Evolutionary conservation across 345 rosid genomes (phyloP).

Genomic region (Salix udensis): DNA sequence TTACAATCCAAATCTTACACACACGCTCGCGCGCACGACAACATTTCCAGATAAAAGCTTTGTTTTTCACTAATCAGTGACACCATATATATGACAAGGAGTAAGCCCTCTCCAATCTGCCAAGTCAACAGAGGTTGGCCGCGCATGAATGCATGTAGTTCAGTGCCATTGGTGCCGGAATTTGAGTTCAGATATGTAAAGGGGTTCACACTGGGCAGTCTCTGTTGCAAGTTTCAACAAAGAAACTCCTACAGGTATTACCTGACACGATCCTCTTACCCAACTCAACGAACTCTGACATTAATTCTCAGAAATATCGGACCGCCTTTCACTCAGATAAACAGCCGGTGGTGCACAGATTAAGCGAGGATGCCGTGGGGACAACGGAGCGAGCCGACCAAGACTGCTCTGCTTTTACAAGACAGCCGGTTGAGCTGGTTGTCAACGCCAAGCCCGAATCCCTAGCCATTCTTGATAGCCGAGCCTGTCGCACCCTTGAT

Average conservation of each 20-base stretch:
- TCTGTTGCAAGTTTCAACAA: background rate
- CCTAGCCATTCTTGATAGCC: conserved; percentile 19
- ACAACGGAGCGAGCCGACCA: conserved; percentile 34
- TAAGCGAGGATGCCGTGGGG: conserved; percentile 27
- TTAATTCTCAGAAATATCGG: background rate
- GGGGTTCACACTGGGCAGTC: background rate
- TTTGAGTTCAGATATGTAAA: background rate
- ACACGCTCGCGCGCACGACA: too few relatives aligned
- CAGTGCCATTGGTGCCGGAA: background rate
- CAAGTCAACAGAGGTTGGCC: too few relatives aligned
- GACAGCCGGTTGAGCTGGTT: conserved; percentile 24
- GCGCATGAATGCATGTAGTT: too few relatives aligned
- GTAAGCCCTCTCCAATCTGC: too few relatives aligned
- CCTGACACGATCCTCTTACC: background rate
- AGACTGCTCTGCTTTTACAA: conserved; percentile 31
- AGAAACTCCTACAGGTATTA: background rate
- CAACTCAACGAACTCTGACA: background rate
- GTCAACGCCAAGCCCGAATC: conserved; percentile 36
- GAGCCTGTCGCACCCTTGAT: conserved; percentile 36
- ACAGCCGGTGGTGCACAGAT: conserved; percentile 15
- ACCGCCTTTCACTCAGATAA: background rate
- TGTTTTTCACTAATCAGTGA: too few relatives aligned
- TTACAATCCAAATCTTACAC: too few relatives aligned
- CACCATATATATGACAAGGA: too few relatives aligned
- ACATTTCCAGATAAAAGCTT: too few relatives aligned